A percentile compares a stretch with the other conserved stretches of the same genome.
These are phyloP conservation scores for Ganoderma boninense DNA, from an alignment of 1,284 basidiomycete species.

Conservation along the genomic window DNA sequence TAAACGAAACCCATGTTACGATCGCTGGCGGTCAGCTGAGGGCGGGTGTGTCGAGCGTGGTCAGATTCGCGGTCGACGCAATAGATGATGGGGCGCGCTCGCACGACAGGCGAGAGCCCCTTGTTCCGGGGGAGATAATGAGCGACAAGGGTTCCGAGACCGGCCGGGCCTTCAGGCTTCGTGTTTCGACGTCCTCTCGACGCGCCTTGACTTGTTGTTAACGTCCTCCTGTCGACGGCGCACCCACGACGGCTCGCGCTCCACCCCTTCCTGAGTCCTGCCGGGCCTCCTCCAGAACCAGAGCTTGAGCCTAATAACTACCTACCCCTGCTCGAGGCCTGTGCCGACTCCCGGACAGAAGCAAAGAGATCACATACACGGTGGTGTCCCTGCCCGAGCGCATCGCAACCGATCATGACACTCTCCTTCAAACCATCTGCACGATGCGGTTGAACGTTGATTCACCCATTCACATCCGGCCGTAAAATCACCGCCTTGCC, in stretches of 20 bases:
- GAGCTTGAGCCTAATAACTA: neutral
- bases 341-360: neutral
- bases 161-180: neutral
- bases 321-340: conserved; percentile 3
- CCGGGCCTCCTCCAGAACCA: neutral
- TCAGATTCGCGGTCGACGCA: conserved; percentile 1
- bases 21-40: neutral
- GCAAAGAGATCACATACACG: neutral
- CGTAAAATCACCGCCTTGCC: neutral
- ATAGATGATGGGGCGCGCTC: neutral
- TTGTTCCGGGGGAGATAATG: conserved; percentile 1
- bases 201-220: neutral
- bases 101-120: neutral
- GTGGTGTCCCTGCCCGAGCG: neutral
- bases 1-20: neutral
- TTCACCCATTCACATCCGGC: neutral
- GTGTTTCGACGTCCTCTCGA: conserved; percentile 1
- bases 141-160: neutral
- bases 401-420: neutral
- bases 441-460: neutral
- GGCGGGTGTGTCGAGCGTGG: neutral
- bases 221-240: too few species aligned
- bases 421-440: neutral
- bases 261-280: neutral
- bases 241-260: neutral